Base-by-base conservation (phyloP, 2,329 filamentous ascomycete species). In the Coleophoma crateriformis region DNA sequence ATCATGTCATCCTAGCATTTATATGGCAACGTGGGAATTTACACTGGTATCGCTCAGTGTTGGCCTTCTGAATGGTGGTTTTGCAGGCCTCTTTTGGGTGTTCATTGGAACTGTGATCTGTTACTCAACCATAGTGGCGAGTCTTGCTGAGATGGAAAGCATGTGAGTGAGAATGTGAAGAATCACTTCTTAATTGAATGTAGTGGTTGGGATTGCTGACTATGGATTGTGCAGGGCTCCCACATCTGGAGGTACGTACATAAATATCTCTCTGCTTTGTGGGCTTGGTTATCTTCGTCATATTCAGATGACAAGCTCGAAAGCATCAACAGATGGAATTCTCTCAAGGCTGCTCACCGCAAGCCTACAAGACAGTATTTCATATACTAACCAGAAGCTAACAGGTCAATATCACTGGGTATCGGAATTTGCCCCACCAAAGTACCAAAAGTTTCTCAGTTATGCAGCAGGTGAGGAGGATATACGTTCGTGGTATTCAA, bases 321-420 rank as follows among this genome's bases (percentile, higher is more conserved):
- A 27, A 27, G 8, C 27, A 27, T 27, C 27, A 27, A 10, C 2
- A 7, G 5, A 27, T 27, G 3, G 5, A 19, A 2, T 19, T 19
- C 27, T 27, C n/a, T 3, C 27, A 7, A 27, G 27, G 27, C 27
- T 27, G 27, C 27, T 27, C 27, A 7, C 8, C 6, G 7, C 6
- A 27, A 7, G 27, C 27, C 3, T 10, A 27, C 27, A 27, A 27
- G 27, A 27, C 7, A 7, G 7, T 27, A 27, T 27, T 27, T 27
- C 27, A 4, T 27, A 10, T 10, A 27, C 27, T 27, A 7, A 27
- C 27, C 27, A 27, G 27, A 27, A 27, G 2, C 27, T 27, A 27
- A 3, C 2, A 27, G 27, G 79, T 1, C 78, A 82, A 55, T 81
- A 81, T 53, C 76, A 79, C 54, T 81, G 76, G 77, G 76, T 79